phyloP scores from a whole-genome alignment of 768 basidiomycete genomes.

The Hemileccinum impolitum region DNA sequence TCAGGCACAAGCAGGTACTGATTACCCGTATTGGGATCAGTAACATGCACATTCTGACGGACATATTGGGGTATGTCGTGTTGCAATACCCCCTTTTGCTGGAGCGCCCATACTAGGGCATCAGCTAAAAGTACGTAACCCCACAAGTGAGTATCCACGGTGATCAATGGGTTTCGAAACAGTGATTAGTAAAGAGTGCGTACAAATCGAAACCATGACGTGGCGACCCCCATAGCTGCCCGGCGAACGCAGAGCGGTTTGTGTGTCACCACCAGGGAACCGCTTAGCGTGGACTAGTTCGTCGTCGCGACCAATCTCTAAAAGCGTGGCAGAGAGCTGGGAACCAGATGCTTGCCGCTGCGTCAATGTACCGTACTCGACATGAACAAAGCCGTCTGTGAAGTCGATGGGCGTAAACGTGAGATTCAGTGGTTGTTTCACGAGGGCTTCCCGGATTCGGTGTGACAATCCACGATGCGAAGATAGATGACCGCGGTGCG shows the following conservation, averaged over 20 bases:
- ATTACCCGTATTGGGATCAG: conserved; percentile 6
- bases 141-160: not conserved
- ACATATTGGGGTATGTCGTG: conserved; percentile 6
- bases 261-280: not conserved
- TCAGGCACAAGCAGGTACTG: conserved; percentile 5
- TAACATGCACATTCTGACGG: conserved; percentile 1
- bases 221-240: not conserved
- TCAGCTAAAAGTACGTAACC: not conserved
- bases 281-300: not conserved
- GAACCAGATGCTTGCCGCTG: not conserved
- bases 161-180: not conserved
- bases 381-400: not conserved
- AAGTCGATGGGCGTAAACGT: not conserved
- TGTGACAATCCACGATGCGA: conserved; percentile 2
- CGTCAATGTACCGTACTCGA: not conserved
- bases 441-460: not conserved
- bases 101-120: not conserved
- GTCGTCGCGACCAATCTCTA: not conserved
- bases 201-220: conserved; percentile 2
- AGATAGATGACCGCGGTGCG: not conserved
- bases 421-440: conserved; percentile 2
- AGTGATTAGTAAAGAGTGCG: not conserved
- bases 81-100: conserved; percentile 1
- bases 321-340: conserved; percentile 1
- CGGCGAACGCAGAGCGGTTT: not conserved